Percentiles rank a stretch among this genome's conserved stretches.
Evolutionary conservation across 2,329 filamentous ascomycete species (phyloP).

Genomic region (Coleophoma crateriformis): DNA sequence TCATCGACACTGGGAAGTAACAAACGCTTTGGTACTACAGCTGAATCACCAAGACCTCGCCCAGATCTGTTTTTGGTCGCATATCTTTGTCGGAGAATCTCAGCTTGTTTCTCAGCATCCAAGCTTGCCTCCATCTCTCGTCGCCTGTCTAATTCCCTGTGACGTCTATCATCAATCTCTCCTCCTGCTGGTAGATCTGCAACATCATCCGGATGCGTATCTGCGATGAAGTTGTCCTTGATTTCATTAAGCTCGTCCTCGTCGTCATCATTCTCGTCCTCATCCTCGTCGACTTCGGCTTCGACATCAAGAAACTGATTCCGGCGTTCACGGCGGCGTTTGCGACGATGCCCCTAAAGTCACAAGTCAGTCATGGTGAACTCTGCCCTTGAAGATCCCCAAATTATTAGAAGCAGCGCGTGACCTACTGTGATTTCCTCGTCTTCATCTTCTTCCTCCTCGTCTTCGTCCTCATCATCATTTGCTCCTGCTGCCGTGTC

Average conservation of each 20-base stretch:
- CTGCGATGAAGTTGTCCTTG: constrained; percentile 75
- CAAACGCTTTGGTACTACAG: constrained; percentile 77
- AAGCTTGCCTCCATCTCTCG: constrained; percentile 82
- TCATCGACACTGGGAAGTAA: constrained; percentile 91
- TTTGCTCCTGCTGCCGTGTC: constrained; percentile 25
- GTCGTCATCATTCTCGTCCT: constrained; percentile 81
- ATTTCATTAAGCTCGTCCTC: constrained; percentile 82
- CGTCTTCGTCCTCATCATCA: constrained; percentile 33
- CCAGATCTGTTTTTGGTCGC: constrained; percentile 71
- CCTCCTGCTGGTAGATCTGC: constrained; percentile 68
- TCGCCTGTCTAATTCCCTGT: constrained; percentile 88
- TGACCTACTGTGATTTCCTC: constrained; percentile 49
- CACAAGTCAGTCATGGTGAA: constrained; percentile 20
- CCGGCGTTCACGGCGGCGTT: constrained; percentile 69
- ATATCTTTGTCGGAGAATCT: constrained; percentile 81
- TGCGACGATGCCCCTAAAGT: constrained; percentile 63
- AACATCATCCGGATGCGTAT: constrained; percentile 86
- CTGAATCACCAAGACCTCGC: constrained; percentile 61
- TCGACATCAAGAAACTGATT: constrained; percentile 96
- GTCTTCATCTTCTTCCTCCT: constrained; percentile 57
- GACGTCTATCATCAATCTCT: constrained; percentile 83
- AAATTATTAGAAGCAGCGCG: neutral
- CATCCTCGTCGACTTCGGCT: constrained; percentile 92
- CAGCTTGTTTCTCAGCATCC: constrained; percentile 90
- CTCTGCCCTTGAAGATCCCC: constrained; percentile 13